Conservation (phyloP, 2,329 filamentous ascomycete genomes). For the Tolypocladium ophioglossoides region DNA sequence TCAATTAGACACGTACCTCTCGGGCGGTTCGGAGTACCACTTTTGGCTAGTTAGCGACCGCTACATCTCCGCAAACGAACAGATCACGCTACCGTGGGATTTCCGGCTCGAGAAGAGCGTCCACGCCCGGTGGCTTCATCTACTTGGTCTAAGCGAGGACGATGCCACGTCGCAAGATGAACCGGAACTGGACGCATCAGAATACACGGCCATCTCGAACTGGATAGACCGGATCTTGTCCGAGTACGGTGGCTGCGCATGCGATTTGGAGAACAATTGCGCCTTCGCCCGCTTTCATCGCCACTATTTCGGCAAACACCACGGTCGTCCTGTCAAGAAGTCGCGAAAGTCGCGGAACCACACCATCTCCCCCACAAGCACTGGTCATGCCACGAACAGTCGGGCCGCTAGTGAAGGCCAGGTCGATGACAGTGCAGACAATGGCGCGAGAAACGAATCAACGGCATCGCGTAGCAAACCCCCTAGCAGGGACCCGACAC, state of each 20-base stretch:
- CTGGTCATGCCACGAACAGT: conserved; percentile 51
- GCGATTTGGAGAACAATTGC: conserved; percentile 52
- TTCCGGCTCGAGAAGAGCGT: conserved; percentile 50
- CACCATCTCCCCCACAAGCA: conserved; percentile 51
- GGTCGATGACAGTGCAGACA: conserved; percentile 41
- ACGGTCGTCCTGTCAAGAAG: conserved; percentile 34
- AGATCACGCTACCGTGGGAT: conserved; percentile 58
- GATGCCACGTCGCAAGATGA: conserved; percentile 37
- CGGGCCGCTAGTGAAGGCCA: conserved; percentile 53
- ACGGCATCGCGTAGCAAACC: conserved; percentile 52
- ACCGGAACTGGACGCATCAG: conserved; percentile 44
- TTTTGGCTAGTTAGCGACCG: conserved; percentile 87
- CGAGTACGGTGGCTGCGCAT: conserved; percentile 73
- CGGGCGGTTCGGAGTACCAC: conserved; percentile 68
- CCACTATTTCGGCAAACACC: conserved; percentile 37
- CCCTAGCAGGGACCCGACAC: conserved; percentile 55
- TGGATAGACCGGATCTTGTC: conserved; percentile 63
- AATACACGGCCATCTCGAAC: conserved; percentile 48
- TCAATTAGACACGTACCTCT: conserved; percentile 76
- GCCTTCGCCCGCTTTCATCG: conserved; percentile 54
- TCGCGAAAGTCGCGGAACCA: conserved; percentile 43
- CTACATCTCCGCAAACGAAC: conserved; percentile 54
- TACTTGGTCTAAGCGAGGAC: conserved; percentile 54
- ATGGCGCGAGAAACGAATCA: conserved; percentile 35
- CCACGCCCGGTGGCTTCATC: conserved; percentile 42